Evolutionary conservation across 495 filamentous ascomycete genomes (phyloP), one percentile per base, ranked within the genome.

Genomic region (Xylaria venustula): DNA sequence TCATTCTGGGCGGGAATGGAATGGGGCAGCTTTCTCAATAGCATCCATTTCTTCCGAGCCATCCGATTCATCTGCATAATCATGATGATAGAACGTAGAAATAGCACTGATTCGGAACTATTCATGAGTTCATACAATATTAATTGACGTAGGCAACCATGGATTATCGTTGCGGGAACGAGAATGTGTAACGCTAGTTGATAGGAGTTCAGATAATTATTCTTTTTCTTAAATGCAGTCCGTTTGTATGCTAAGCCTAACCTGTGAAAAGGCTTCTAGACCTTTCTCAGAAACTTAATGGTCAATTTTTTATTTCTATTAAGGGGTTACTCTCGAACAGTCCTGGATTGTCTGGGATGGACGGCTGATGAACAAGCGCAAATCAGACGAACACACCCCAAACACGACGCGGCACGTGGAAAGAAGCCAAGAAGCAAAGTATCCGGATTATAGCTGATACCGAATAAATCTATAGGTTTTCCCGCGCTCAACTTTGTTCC

Each of bases 361-460:
- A 15, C 51, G 51, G 51, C 51, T 28, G 51, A 54, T 54, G 51
- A 42, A 42, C 51, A 41, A 53, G 34, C 23, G 23, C 36, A 54
- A 40, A 54, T 54, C 51, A 54, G 51, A 54, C 51, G 51, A 54
- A 54, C 51, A 15, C n/a, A 26, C 36, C 23, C 14, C 20, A 54
- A n/a, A 42, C 51, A 6, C 42, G 12, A 40, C 14, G 15, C 51
- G 51, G 36, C 51, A 54, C 36, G 51, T 54, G 51, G 22, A 15
- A 54, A 19, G n/a, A 11, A 54, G 14, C 23, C 36, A 17, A 42
- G 19, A 20, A 41, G 6, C 42, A 14, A 40, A 40, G 7, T 9
- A 8, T 3, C 37, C 7, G 3, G 6, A 7, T 15, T 9, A 40
- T 7, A 40, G 3, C 3, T 15, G 7, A 40, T 40, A n/a, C n/a